Base-by-base conservation (phyloP, 768 basidiomycete genomes). In the Psilocybe cubensis region DNA sequence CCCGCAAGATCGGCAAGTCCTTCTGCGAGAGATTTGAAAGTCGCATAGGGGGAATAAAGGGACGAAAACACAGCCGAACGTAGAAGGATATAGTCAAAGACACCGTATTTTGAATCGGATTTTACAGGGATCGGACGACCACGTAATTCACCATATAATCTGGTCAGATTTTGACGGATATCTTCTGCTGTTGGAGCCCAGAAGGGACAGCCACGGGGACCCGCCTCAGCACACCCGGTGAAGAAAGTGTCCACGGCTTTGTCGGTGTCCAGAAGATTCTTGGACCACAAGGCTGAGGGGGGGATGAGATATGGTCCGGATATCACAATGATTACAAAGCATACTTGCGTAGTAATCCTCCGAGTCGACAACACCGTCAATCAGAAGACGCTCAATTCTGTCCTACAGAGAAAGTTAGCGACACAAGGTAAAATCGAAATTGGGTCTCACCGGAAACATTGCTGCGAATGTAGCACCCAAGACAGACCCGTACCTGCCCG, bases 291-390 rank as follows among this genome's bases (percentile, higher is more conserved):
- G 2, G 70, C 77, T 79, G 53, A 11, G 8, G 11, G 11, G 9
- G 11, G 3, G 4, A 52, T 20, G 17, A 21, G 35, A 18, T n/a
- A 20, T 18, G 25, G 46, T 44, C 12, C 3, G 31, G 11, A 24
- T 42, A 21, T 12, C 17, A 23, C 0, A 10, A 55, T 33, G 18
- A 4, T 1, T 17, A 24, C 21, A 5, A 38, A 21, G 52, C 72
- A 35, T 54, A 76, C 78, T 68, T 11, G 68, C 59, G 52, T 74
- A 80, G 54, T 77, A 79, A 45, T 77, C 64, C 27, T 77, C 73
- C 1, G 73, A 62, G 41, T 79, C 77, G 20, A 72, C 69, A 14
- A 79, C 77, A 23, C 76, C 76, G 44, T 79, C 78, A 20, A 78
- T 68, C 6, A 76, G 64, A 17, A 78, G 9, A 10, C 76, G 71